phyloP scores from a whole-genome alignment of 139 green algal genomes.

The Volvox africanus region DNA sequence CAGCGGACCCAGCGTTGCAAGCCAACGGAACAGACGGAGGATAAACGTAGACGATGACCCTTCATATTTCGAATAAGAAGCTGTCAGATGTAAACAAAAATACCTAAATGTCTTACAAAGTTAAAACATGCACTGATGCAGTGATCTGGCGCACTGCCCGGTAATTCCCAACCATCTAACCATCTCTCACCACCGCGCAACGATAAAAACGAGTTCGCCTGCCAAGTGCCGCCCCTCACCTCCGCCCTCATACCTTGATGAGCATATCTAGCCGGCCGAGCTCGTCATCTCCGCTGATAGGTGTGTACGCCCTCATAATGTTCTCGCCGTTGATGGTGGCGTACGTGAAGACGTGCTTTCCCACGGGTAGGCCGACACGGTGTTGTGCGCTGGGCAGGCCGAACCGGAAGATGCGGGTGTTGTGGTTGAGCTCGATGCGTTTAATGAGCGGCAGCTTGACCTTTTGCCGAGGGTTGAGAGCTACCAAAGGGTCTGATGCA shows the following conservation, averaged over 20 bases:
- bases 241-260: constrained; percentile 84
- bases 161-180: too few relatives aligned
- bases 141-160: too few relatives aligned
- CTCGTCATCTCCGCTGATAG: constrained; percentile 86
- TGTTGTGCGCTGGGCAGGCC: constrained; percentile 89
- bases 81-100: too few relatives aligned
- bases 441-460: constrained; percentile 85
- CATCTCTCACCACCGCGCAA: too few relatives aligned
- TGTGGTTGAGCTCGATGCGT: constrained; percentile 86
- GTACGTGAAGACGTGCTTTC: constrained; percentile 97
- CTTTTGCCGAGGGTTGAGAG: constrained; percentile 87
- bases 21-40: too few relatives aligned
- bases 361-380: constrained; percentile 90
- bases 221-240: too few relatives aligned
- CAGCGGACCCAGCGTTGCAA: too few relatives aligned
- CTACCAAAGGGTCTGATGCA: constrained; percentile 57
- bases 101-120: too few relatives aligned
- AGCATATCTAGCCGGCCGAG: constrained; percentile 96
- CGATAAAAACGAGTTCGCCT: too few relatives aligned
- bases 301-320: constrained; percentile 97
- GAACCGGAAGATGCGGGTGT: constrained; percentile 94
- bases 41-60: too few relatives aligned
- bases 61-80: too few relatives aligned
- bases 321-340: constrained; percentile 87
- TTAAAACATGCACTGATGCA: too few relatives aligned